Base-by-base conservation (phyloP, 108 stramenopile species). In the Cyclotella sp. region DNA sequence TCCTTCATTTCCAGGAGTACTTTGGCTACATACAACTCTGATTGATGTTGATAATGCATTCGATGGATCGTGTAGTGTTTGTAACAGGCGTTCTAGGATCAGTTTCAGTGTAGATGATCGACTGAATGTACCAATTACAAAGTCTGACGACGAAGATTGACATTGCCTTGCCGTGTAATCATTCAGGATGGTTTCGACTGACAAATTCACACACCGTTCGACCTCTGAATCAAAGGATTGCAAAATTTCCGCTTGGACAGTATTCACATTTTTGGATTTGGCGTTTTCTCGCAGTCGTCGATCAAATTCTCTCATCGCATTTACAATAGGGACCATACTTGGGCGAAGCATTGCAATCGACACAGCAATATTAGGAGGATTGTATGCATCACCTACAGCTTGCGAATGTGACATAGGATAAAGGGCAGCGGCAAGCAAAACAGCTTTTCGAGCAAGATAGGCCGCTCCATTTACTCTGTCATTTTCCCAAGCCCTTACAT, bases 311-410 rank as follows among this genome's bases (percentile, higher is more conserved):
- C 75, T 61, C 81, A 87, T 82, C 5, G 67, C 77, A 79, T 87
- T 87, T 39, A 72, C 80, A 22, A 87, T 87, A 13, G 86, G 67
- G 10, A 87, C 84, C 86, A 87, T 87, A 53, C 70, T 77, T 1
- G 86, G 86, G 26, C 86, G 81, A 28, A 87, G 68, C 70, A 87
- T 87, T 3, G 83, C 69, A 22, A 87, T 85, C 22, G 66, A 71
- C 14, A 26, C 28, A 0, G 82, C 61, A 13, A 41, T 72, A 26
- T 34, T 67, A 28, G 44, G 61, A 14, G 73, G 58, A 40, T 71
- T 41, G n/a, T 45, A 14, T 27, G 55, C 53, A 41, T 47, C 63
- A 26, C 71, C 69, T 40, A 42, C 45, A 45, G 73, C 21, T 39
- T 74, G 46, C 18, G 71, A 57, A 15, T 70, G 39, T 19, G 73